phyloP scores from a whole-genome alignment of 2,329 filamentous ascomycete genomes.

The Diaporthe humulicola region DNA sequence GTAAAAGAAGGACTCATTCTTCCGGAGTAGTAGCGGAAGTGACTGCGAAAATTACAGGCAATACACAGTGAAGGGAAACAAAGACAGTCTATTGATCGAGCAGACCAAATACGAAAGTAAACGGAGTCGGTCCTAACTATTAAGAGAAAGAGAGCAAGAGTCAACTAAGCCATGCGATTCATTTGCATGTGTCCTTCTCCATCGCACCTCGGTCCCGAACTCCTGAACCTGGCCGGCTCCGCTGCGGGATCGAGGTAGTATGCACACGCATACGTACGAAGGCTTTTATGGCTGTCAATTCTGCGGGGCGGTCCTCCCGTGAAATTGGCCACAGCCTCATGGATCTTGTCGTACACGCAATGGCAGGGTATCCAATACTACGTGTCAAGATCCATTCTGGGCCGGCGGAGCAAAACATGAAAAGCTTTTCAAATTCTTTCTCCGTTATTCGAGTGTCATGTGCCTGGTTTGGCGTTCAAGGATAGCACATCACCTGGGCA shows the following conservation, averaged over 20 bases:
- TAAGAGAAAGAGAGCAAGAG: no score
- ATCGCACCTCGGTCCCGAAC: background rate
- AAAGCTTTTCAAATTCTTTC: background rate
- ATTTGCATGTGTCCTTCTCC: no score
- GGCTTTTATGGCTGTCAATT: background rate
- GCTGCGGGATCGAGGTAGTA: no score
- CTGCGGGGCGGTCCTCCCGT: background rate
- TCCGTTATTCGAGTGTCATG: background rate
- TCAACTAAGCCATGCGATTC: no score
- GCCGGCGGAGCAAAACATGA: background rate
- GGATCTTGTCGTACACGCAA: conserved; percentile 4
- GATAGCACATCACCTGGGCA: no score
- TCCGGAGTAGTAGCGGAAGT: background rate
- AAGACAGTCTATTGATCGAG: background rate
- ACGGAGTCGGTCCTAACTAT: no score
- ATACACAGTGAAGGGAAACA: background rate
- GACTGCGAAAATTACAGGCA: background rate
- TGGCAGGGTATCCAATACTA: background rate
- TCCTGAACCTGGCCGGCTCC: background rate
- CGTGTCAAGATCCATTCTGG: background rate
- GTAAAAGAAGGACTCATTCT: background rate
- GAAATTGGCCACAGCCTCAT: background rate
- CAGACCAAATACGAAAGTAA: background rate
- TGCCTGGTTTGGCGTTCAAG: background rate
- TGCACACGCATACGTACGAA: background rate